Evolutionary conservation across 2,329 filamentous ascomycete species (phyloP), one percentile per base, ranked within the genome.

Genomic region (Thermomyces lanuginosus): DNA sequence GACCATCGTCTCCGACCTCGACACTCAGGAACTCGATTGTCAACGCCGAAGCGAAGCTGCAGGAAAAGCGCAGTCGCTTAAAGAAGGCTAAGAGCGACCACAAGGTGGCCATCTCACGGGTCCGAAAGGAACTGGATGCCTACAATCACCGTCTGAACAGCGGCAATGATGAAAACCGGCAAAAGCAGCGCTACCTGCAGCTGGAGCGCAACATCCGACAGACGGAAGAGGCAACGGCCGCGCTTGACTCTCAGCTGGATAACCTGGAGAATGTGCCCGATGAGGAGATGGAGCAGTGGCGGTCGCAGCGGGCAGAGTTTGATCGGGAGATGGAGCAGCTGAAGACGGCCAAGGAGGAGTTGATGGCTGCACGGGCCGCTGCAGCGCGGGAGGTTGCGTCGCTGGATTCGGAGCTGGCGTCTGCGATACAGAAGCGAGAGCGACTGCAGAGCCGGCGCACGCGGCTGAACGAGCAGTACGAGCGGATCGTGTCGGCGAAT

Each of bases 21-120:
- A 75, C 71, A 1, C 53, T 76, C 26, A 72, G 66, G 45, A 72
- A 73, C 33, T 74, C 71, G 5, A 72, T 76, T 28, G 55, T 64
- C 34, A 67, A 69, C 20, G 67, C 67, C 20, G 69, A 75, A 42
- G 56, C 61, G 27, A 71, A 70, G 40, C 49, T 73, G 14, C 63
- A 63, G 33, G 70, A 75, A 35, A 61, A 63, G 30, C 64, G 67
- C 26, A 62, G 65, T 37, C 64, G 66, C 22, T 49, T 69, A 28
- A 70, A 67, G 45, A 66, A 67, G 40, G 61, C 59, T 31, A 69
- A 67, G 38, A 69, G 66, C 39, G 69, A 74, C 28, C 70, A 74
- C 46, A 69, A 71, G 43, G 56, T 63, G 31, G 56, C 61, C 13
- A 53, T 70, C 32, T 60, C 65, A 23, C 63, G 64, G 33, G 58